phyloP scores from a whole-genome alignment of 352 stramenopile species.

The Pythium insidiosum region DNA sequence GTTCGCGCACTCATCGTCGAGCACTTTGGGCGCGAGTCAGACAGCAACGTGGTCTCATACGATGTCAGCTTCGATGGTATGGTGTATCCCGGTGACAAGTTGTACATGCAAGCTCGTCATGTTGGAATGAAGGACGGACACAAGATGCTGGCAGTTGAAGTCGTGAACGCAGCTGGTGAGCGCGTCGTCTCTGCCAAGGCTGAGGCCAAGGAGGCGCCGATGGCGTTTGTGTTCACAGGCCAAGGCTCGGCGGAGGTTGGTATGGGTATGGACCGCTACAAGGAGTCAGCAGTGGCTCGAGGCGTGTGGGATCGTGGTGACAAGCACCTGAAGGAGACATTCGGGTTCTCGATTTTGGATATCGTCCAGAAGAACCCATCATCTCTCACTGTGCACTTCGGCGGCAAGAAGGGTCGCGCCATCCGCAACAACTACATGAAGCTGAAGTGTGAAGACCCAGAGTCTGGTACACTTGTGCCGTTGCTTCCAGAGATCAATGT shows the following conservation, averaged over 20 bases:
- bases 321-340: slow-evolving; percentile 53
- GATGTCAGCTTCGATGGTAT: slow-evolving; percentile 82
- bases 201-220: slow-evolving; percentile 54
- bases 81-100: slow-evolving; percentile 77
- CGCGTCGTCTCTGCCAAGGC: slow-evolving; percentile 65
- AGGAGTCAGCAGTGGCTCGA: slow-evolving; percentile 51
- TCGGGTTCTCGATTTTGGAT: slow-evolving; percentile 85
- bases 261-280: slow-evolving; percentile 88
- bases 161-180: slow-evolving; percentile 66
- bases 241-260: slow-evolving; percentile 75
- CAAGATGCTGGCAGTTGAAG: slow-evolving; percentile 66
- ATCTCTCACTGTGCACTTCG: slow-evolving; percentile 82
- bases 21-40: slow-evolving; percentile 35
- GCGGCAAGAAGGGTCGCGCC: slow-evolving; percentile 58
- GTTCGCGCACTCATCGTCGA: slow-evolving; percentile 57
- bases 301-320: slow-evolving; percentile 82
- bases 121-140: slow-evolving; percentile 48
- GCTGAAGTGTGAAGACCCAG: slow-evolving; percentile 55
- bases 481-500: slow-evolving; percentile 75
- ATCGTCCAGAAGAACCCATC: slow-evolving; percentile 85
- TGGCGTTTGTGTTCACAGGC: slow-evolving; percentile 83
- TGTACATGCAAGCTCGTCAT: slow-evolving; percentile 75
- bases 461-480: slow-evolving; percentile 36
- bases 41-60: slow-evolving; percentile 67
- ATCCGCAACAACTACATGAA: slow-evolving; percentile 87